Evolutionary conservation across 106 monocot species (phyloP), one percentile per base, ranked within the genome.

Genomic region (Acorus calamus): DNA sequence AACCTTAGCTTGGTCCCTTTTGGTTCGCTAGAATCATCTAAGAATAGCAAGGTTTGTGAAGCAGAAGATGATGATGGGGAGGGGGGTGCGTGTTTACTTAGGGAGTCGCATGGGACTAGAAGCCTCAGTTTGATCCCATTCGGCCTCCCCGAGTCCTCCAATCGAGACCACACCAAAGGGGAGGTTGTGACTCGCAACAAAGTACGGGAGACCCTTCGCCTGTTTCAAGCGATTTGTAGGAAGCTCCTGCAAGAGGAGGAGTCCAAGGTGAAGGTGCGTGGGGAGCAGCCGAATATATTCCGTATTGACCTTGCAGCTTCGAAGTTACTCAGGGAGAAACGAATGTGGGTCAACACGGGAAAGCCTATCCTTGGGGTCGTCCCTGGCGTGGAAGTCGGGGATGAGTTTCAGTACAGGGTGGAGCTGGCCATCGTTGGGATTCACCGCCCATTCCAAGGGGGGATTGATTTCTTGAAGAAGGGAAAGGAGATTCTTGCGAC

Each of bases 381-480:
- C 4, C 84, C 81, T 61, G 93, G 93, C 47, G 87, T 87, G 42
- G 90, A 96, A 76, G 72, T 96, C 71, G 94, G 94, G 2, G 94
- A 96, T 77, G 84, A 96, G 56, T 96, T 96, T 58, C 84, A 83
- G 3, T 96, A 74, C 57, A 80, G 94, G 61, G 74, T 84, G 4
- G 87, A 96, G 58, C 80, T 96, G 12, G 67, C 79, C 5, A 72
- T 91, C 5, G 76, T 91, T 58, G 90, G 94, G 41, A 75, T 96
- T 59, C 94, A 96, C 56, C 80, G 82, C n/a, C 84, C 84, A 57
- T 87, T 67, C 69, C 90, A 90, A 73, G 82, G 69, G 55, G 94
- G 94, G 13, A 96, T 96, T 58, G 90, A 87, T 80, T 76, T 0
- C 11, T 56, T 42, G 2, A 84, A 77, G 43, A 69, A 47, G 60